A percentile compares a stretch with the other conserved stretches of the same genome.
Conservation (phyloP, 78 protist species). For the Speleostelium caveatum region DNA sequence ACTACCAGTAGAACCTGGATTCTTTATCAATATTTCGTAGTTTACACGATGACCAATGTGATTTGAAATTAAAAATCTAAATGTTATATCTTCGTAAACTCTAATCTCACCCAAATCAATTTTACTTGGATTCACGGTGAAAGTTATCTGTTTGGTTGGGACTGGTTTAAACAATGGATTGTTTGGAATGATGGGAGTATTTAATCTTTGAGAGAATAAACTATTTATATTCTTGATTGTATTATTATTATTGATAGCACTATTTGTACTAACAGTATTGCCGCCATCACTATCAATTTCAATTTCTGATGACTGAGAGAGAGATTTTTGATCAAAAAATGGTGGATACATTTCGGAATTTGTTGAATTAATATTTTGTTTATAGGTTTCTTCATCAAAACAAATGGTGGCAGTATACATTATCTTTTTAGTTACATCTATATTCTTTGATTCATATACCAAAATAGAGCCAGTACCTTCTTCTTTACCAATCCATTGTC, state of each 20-base stretch:
- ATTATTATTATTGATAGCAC: neutral
- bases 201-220: neutral
- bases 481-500: constrained; percentile 80
- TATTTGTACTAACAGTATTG: neutral
- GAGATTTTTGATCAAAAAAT: neutral
- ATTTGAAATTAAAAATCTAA: constrained; percentile 43
- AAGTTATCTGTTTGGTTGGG: constrained; percentile 1
- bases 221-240: neutral
- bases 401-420: constrained; percentile 50
- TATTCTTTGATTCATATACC: constrained; percentile 75
- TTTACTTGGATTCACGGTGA: constrained; percentile 41
- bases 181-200: neutral
- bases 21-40: constrained; percentile 16
- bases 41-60: constrained; percentile 43
- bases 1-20: neutral
- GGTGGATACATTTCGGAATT: neutral
- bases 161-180: constrained; percentile 16
- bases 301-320: neutral
- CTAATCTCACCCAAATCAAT: constrained; percentile 72
- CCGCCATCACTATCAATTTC: neutral
- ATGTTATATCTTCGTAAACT: constrained; percentile 57
- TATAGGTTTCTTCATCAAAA: constrained; percentile 73
- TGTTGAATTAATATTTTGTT: constrained; percentile 24
- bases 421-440: constrained; percentile 63
- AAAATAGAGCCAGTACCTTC: constrained; percentile 72